A percentile compares a stretch with the other conserved stretches of the same genome.
Evolutionary conservation across 2,329 filamentous ascomycete genomes (phyloP).

Genomic region (Graphiopsis chlorocephala): DNA sequence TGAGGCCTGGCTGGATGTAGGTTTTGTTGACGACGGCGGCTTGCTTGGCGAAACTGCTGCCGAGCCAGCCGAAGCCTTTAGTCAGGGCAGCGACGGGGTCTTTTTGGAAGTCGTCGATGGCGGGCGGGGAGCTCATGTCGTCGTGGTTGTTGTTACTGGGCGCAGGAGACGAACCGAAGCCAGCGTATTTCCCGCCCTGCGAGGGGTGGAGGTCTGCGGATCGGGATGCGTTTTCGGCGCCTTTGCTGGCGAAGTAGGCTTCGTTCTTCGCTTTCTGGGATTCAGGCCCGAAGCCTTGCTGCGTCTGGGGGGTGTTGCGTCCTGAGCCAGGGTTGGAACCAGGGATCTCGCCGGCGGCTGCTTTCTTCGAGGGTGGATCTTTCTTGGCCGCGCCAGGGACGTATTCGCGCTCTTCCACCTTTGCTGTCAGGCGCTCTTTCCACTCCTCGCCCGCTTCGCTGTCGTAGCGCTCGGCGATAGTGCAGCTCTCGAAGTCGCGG

Average conservation of each 20-base stretch:
- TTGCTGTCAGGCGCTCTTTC: conserved; percentile 83
- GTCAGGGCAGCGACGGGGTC: conserved; percentile 85
- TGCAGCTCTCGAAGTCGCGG: conserved; percentile 74
- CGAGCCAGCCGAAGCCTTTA: conserved; percentile 94
- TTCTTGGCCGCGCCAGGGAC: conserved; percentile 50
- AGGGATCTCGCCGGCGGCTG: conserved; percentile 14
- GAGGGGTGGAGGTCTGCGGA: conserved; percentile 74
- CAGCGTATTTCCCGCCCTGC: conserved; percentile 88
- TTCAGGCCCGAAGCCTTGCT: conserved; percentile 18
- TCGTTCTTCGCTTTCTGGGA: conserved; percentile 67
- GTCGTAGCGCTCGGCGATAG: conserved; percentile 86
- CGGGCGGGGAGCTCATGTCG: conserved; percentile 50
- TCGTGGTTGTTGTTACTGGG: conserved; percentile 40
- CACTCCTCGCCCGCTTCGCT: conserved; percentile 90
- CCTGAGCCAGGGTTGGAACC: conserved; percentile 8
- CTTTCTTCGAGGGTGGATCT: conserved; percentile 10
- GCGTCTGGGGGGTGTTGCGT: conserved; percentile 25
- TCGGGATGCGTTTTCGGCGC: conserved; percentile 75
- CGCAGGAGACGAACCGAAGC: conserved; percentile 78
- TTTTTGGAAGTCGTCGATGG: conserved; percentile 83
- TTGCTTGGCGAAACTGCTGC: conserved; percentile 80
- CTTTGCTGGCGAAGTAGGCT: conserved; percentile 83
- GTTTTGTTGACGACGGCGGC: conserved; percentile 88
- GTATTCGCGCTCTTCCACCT: conserved; percentile 85
- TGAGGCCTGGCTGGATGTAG: conserved; percentile 89